Conservation (phyloP, 345 rosid genomes). For the Eucalyptus regnans region DNA sequence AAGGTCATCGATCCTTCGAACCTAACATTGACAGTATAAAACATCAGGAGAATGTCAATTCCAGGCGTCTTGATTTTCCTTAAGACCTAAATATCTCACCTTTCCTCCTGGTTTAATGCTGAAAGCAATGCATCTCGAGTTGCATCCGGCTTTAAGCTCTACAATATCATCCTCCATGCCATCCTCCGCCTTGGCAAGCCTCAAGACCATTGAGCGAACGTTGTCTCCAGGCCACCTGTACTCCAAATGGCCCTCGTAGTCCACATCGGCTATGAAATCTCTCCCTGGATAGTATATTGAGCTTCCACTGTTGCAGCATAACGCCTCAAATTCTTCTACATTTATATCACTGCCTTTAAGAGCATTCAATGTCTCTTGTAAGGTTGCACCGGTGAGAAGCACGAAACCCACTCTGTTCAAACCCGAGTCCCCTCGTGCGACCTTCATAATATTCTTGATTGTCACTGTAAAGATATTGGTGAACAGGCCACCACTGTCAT, state of each 20-base stretch:
- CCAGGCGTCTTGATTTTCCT: background rate
- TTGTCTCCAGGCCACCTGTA: slow-evolving; percentile 93
- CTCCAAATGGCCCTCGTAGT: slow-evolving; percentile 62
- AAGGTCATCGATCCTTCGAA: slow-evolving; percentile 49
- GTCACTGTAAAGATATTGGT: slow-evolving; percentile 28
- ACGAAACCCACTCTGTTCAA: slow-evolving; percentile 52
- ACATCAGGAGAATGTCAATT: background rate
- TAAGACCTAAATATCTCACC: slow-evolving; percentile 19
- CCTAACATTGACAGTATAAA: slow-evolving; percentile 21
- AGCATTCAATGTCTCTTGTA: slow-evolving; percentile 44
- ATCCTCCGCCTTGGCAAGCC: slow-evolving; percentile 47
- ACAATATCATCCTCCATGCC: slow-evolving; percentile 32
- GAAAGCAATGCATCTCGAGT: slow-evolving; percentile 54
- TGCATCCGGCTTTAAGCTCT: slow-evolving; percentile 30
- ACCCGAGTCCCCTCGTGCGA: slow-evolving; percentile 32
- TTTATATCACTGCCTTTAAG: slow-evolving; percentile 36
- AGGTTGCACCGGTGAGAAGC: slow-evolving; percentile 50
- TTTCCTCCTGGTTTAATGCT: slow-evolving; percentile 55
- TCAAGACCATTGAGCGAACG: slow-evolving; percentile 28
- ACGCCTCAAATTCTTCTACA: slow-evolving; percentile 71
- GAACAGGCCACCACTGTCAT: slow-evolving; percentile 24
- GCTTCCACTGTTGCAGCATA: slow-evolving; percentile 81
- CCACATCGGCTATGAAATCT: slow-evolving; percentile 58
- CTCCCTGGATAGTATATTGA: slow-evolving; percentile 73
- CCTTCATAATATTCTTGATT: slow-evolving; percentile 57